Base-by-base conservation (phyloP, 139 green algal genomes). In the Spirogloea muscicola region DNA sequence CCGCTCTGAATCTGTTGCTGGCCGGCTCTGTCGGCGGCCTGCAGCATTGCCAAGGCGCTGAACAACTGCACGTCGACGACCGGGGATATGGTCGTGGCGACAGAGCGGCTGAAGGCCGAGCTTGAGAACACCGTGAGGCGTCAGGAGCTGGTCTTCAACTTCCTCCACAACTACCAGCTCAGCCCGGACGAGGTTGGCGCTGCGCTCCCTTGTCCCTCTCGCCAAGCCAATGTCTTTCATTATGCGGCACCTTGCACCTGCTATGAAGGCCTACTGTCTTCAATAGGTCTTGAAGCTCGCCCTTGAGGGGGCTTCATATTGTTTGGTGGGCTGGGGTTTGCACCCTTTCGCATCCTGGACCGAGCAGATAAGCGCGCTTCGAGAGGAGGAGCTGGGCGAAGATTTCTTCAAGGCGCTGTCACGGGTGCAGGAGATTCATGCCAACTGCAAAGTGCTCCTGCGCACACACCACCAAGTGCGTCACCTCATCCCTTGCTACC, bases 91-190 rank as follows among this genome's bases (percentile, higher is more conserved):
- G 57, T 83, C 33, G 52, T 31, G 21, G 76, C 68, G 29, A 83
- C 76, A 40, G 76, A 83, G 49, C 41, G 60, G 46, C 55, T 83
- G 16, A 80, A 75, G 3, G 13, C 31, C 1, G 76, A 83, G 73
- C 76, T 83, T 49, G 76, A 80, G 10, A 58, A n/a, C 33, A 69
- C 36, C 3, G n/a, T 38, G 18, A 31, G 37, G 27, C 38, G 76
- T 3, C 63, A 70, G 42, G 34, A 75, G 18, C 79, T 95, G 41
- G 87, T 97, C 31, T 57, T 84, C 4, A 62, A 82, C 13, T 98
- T 98, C 74, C 77, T 97, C 69, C 65, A 91, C n/a, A 87, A 91
- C 64, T 98, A 98, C 75, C 94, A 98, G 84, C 89, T 98, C 0
- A 86, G 83, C 0, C 61, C 82, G 1, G 83, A 88, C 39, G 92